phyloP scores from a whole-genome alignment of 805 yeast genomes.

The Candida tammaniensis region DNA sequence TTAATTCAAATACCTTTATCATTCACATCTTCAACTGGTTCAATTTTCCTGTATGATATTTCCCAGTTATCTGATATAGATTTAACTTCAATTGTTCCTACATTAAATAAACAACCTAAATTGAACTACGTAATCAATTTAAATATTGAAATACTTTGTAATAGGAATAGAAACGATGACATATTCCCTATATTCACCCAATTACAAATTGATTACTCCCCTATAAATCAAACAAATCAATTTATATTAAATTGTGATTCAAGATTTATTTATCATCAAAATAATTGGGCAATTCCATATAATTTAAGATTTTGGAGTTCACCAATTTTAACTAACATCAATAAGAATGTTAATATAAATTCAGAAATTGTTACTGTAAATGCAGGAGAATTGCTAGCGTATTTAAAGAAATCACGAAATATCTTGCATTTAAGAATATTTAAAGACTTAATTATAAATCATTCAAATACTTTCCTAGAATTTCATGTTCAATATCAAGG shows the following conservation, averaged over 20 bases:
- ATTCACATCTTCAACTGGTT: not conserved
- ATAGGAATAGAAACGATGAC: conserved; percentile 17
- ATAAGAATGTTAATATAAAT: conserved; percentile 13
- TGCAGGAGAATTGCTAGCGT: not conserved
- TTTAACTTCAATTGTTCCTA: conserved; percentile 1
- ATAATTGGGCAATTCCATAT: conserved; percentile 35
- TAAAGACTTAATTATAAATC: conserved; percentile 15
- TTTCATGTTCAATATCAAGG: conserved; percentile 41
- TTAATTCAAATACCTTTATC: conserved; percentile 15
- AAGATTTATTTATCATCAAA: conserved; percentile 23
- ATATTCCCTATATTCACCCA: conserved; percentile 9
- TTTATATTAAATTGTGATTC: conserved; percentile 30
- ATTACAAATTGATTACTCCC: not conserved
- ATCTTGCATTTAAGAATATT: not conserved
- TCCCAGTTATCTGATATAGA: too few species aligned
- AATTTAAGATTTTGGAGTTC: conserved; percentile 36
- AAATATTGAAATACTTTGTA: conserved; percentile 25
- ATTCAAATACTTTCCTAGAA: conserved; percentile 14
- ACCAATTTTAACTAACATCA: conserved; percentile 23
- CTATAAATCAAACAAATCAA: conserved; percentile 9
- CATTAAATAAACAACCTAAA: conserved; percentile 12
- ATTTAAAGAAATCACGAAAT: not conserved
- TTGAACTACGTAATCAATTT: conserved; percentile 19
- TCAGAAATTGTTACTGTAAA: not conserved
- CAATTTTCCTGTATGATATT: too few species aligned